Percentiles rank a stretch among this genome's conserved stretches.
Evolutionary conservation across 2,329 filamentous ascomycete species (phyloP).

Genomic region (Diplodia intermedia): DNA sequence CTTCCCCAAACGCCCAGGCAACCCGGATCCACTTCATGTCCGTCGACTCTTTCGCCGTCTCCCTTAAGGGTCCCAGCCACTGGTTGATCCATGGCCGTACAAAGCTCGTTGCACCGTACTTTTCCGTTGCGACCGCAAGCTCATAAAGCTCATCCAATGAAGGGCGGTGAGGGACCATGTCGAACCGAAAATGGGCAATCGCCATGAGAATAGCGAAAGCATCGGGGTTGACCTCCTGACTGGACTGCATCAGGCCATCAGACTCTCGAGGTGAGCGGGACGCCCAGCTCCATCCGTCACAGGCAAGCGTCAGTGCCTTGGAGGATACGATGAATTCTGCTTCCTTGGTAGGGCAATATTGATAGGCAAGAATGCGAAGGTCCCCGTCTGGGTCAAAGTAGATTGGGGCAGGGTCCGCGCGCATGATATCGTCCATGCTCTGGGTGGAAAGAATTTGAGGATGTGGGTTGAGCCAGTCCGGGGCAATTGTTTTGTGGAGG

Average conservation of each 20-base stretch:
- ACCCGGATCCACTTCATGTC: constrained; percentile 8
- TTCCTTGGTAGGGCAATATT: no score
- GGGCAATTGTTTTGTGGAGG: no score
- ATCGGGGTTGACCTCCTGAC: constrained; percentile 22
- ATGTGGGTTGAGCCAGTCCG: no score
- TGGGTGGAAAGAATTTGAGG: no score
- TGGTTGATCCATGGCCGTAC: background rate
- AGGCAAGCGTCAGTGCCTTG: constrained; percentile 34
- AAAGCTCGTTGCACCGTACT: background rate
- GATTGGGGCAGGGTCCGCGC: no score
- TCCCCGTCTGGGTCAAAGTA: no score
- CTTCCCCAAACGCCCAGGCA: background rate
- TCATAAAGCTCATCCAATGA: background rate
- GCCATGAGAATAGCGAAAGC: background rate
- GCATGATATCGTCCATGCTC: no score
- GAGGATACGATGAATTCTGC: constrained; percentile 33
- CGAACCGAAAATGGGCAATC: background rate
- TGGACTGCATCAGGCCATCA: no score
- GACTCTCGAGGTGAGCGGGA: no score
- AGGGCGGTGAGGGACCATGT: background rate
- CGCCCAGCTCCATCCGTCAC: constrained; percentile 38
- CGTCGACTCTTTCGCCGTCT: no score
- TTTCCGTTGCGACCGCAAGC: constrained; percentile 1
- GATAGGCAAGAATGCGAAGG: no score
- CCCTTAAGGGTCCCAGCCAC: background rate